Evolutionary conservation across 495 filamentous ascomycete genomes (phyloP).

Genomic region (Podospora comata): DNA sequence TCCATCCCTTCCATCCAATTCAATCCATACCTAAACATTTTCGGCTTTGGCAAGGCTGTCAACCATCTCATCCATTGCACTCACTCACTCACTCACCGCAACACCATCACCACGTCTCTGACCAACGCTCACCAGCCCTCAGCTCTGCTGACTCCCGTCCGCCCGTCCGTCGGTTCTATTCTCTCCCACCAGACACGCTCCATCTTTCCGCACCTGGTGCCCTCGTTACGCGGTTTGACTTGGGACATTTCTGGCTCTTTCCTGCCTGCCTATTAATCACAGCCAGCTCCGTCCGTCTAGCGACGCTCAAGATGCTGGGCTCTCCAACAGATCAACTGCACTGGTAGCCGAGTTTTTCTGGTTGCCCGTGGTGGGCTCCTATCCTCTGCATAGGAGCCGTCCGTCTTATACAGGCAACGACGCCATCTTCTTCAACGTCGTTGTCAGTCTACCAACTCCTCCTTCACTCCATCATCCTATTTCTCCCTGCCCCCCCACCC

Average conservation of each 20-base stretch:
- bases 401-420: not conserved
- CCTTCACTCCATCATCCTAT: not conserved
- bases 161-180: not conserved
- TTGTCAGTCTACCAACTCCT: not conserved
- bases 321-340: not conserved
- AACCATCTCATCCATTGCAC: no score
- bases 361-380: not conserved
- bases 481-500: not conserved
- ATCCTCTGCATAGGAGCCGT: not conserved
- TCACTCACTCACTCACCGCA: no score
- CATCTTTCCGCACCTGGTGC: not conserved
- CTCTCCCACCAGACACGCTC: not conserved
- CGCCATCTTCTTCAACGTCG: not conserved
- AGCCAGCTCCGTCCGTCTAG: slow-evolving; percentile 4
- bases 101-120: no score
- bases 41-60: no score
- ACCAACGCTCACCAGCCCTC: not conserved
- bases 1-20: no score
- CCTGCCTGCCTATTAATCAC: not conserved
- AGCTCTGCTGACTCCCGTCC: not conserved
- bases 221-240: not conserved
- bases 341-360: not conserved
- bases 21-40: no score
- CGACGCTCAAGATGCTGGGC: slow-evolving; percentile 11
- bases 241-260: slow-evolving; percentile 1